A percentile compares a stretch with the other conserved stretches of the same genome.
These are phyloP conservation scores for Kernera saxatilis DNA, from an alignment of 345 rosid species.

Conservation along the genomic window DNA sequence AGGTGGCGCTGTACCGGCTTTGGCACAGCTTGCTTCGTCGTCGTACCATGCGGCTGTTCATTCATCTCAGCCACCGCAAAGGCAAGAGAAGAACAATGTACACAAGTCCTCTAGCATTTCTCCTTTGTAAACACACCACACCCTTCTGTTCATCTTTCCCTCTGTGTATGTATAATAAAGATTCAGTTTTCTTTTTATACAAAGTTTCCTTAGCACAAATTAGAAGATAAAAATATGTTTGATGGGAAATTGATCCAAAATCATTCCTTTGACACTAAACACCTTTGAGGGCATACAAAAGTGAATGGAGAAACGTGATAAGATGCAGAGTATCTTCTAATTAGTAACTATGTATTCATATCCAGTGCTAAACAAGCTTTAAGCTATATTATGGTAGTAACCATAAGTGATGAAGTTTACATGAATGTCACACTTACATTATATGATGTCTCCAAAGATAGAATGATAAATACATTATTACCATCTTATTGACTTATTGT, in stretches of 20 bases:
- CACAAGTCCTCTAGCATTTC: constrained; percentile 2
- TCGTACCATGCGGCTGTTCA: constrained; percentile 59
- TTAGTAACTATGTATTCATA: background rate
- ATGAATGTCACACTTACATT: no score
- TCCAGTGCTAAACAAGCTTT: background rate
- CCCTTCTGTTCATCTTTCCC: background rate
- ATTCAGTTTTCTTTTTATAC: background rate
- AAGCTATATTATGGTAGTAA: no score
- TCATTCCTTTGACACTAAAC: background rate
- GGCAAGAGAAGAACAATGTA: background rate
- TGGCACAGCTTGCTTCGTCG: constrained; percentile 69
- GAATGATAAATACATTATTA: no score
- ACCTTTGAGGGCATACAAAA: background rate
- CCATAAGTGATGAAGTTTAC: no score
- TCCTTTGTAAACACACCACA: background rate
- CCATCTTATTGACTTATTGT: no score
- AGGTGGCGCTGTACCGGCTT: constrained; percentile 78
- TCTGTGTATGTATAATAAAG: background rate
- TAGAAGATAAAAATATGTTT: no score
- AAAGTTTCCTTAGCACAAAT: background rate
- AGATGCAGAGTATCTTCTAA: background rate
- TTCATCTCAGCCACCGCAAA: constrained; percentile 24
- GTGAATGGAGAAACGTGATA: background rate
- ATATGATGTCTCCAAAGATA: no score
- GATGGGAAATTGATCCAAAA: background rate